Conservation (phyloP, 306 rosid genomes). For the Potentilla sterilis region DNA sequence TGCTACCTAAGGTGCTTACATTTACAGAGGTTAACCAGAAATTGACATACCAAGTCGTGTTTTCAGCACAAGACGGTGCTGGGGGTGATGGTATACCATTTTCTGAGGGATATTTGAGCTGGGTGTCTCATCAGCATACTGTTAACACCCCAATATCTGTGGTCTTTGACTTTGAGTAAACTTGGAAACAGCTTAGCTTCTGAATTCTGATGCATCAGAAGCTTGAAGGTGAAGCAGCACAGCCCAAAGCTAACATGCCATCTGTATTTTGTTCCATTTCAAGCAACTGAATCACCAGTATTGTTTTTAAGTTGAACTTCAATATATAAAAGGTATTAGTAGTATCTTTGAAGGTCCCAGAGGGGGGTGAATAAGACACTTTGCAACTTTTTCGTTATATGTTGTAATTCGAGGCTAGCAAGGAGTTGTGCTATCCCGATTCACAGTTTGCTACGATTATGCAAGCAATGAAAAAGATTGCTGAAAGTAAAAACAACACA, state of each 20-base stretch:
- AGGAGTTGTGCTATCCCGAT: no score
- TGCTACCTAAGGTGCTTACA: conserved; percentile 24
- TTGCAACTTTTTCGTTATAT: no score
- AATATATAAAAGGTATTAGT: neutral
- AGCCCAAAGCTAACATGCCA: neutral
- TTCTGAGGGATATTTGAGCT: conserved; percentile 37
- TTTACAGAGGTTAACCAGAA: conserved; percentile 41
- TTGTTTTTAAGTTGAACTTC: no score
- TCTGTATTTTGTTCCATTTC: no score
- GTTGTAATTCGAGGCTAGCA: no score
- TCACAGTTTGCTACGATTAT: no score
- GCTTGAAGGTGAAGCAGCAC: neutral
- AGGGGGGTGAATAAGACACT: no score
- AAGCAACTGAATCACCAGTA: neutral
- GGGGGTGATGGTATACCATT: neutral
- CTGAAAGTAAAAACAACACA: no score
- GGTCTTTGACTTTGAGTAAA: neutral
- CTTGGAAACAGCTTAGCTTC: neutral
- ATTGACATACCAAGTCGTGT: conserved; percentile 23
- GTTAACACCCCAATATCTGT: conserved; percentile 37
- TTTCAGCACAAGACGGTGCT: conserved; percentile 11
- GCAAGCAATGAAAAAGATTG: no score
- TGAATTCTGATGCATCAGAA: neutral
- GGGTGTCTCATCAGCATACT: conserved; percentile 40
- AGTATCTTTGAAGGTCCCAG: no score